Conservation (phyloP, 345 rosid genomes). For the Diplotaxis tenuifolia region DNA sequence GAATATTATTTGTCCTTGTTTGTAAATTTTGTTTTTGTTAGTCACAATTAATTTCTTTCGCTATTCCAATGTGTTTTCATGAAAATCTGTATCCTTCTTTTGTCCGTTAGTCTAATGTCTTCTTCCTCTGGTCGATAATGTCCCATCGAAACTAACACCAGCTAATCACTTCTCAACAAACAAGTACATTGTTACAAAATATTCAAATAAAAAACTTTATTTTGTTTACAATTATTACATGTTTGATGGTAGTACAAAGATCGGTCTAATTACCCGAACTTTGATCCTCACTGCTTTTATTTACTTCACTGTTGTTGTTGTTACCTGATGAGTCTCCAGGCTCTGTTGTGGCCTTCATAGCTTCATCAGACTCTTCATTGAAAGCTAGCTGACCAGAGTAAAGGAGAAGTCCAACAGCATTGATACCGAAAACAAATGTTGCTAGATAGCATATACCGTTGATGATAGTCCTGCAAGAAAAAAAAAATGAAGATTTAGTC, state of each 20-base stretch:
- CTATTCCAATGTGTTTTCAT: constrained; percentile 22
- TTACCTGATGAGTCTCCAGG: constrained; percentile 29
- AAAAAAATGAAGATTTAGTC: background rate
- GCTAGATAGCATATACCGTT: constrained; percentile 93
- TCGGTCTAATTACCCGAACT: constrained; percentile 44
- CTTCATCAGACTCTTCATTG: constrained; percentile 43
- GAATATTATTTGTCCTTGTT: constrained; percentile 32
- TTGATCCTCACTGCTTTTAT: constrained; percentile 44
- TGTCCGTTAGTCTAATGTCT: constrained; percentile 36
- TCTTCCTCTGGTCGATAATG: constrained; percentile 19
- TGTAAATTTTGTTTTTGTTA: constrained; percentile 36
- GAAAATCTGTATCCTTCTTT: constrained; percentile 19
- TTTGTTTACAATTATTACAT: constrained; percentile 1
- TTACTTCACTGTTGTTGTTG: constrained; percentile 37
- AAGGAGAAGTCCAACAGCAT: constrained; percentile 72
- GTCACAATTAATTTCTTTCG: constrained; percentile 29
- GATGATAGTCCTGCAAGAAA: constrained; percentile 62
- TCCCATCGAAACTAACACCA: constrained; percentile 33
- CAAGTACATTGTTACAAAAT: constrained; percentile 4
- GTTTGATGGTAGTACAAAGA: constrained; percentile 24
- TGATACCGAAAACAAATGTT: constrained; percentile 86
- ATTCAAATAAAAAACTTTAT: too few species aligned
- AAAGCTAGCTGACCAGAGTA: constrained; percentile 65
- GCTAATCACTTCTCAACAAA: constrained; percentile 30
- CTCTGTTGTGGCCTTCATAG: constrained; percentile 42